phyloP scores from a whole-genome alignment of 1,284 basidiomycete genomes.

The Puccinia coronata region DNA sequence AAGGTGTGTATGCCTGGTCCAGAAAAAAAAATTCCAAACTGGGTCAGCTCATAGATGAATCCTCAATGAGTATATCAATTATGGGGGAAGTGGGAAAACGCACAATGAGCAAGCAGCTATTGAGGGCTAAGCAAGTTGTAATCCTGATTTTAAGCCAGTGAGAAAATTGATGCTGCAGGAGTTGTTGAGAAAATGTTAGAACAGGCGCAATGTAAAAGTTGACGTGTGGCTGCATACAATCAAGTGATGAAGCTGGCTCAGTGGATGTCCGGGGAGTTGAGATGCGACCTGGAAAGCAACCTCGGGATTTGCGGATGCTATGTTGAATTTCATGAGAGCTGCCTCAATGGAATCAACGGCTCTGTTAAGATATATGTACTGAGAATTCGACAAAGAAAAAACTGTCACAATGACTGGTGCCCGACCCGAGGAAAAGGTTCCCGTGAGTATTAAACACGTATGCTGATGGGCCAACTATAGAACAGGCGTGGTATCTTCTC shows the following conservation, averaged over 20 bases:
- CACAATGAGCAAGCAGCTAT: slow-evolving; percentile 37
- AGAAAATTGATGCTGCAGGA: slow-evolving; percentile 35
- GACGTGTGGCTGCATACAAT: slow-evolving; percentile 12
- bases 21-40: not conserved
- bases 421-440: too few relatives aligned
- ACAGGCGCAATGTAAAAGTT: not conserved
- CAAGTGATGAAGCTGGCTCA: slow-evolving; percentile 32
- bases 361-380: slow-evolving; percentile 32
- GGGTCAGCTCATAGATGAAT: not conserved
- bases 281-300: slow-evolving; percentile 33
- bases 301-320: not conserved
- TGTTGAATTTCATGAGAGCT: not conserved
- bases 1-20: slow-evolving; percentile 43
- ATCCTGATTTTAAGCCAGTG: slow-evolving; percentile 46
- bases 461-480: too few relatives aligned
- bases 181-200: not conserved
- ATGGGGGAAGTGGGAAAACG: not conserved
- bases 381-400: slow-evolving; percentile 34
- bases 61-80: not conserved
- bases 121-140: slow-evolving; percentile 43
- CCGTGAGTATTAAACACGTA: too few relatives aligned
- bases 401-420: slow-evolving; percentile 34
- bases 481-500: not conserved
- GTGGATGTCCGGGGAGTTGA: slow-evolving; percentile 23
- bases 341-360: slow-evolving; percentile 41